Percentiles rank a stretch among this genome's conserved stretches.
phyloP scores from a whole-genome alignment of 768 basidiomycete species.

The Boletus rubescentipes region DNA sequence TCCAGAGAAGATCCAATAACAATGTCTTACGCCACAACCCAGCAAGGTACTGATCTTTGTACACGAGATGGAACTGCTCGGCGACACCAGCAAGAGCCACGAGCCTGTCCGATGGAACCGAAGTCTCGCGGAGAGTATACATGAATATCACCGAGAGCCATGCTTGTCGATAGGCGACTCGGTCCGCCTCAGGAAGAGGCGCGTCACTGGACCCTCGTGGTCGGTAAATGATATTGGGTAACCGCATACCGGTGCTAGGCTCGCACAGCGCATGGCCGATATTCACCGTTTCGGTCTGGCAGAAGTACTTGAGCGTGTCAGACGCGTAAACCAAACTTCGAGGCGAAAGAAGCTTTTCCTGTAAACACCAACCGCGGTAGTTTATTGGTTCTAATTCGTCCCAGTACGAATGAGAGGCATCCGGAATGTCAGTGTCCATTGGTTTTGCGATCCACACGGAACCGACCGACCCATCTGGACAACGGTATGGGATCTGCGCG shows the following conservation, averaged over 20 bases:
- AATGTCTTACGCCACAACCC: not conserved
- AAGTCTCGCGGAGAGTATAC: not conserved
- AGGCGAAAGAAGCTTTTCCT: conserved; percentile 1
- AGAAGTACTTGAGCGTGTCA: conserved; percentile 1
- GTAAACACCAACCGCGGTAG: conserved; percentile 1
- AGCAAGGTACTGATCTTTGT: not conserved
- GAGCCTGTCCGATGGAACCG: not conserved
- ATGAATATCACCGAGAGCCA: conserved; percentile 1
- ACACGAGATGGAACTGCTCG: not conserved
- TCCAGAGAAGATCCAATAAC: not conserved
- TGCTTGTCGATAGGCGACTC: not conserved
- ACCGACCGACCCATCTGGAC: not conserved
- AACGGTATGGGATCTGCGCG: not conserved
- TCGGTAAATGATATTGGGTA: not conserved
- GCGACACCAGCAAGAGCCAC: not conserved
- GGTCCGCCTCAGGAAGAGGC: not conserved
- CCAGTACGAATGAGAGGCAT: not conserved
- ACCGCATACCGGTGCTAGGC: not conserved
- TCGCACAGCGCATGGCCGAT: not conserved
- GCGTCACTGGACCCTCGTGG: not conserved
- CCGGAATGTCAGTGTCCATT: not conserved
- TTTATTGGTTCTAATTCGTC: conserved; percentile 1
- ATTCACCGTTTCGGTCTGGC: not conserved
- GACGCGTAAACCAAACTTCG: conserved; percentile 1
- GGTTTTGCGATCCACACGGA: not conserved